Evolutionary conservation across 2,329 filamentous ascomycete species (phyloP).

Genomic region (Penicillium crustosum): DNA sequence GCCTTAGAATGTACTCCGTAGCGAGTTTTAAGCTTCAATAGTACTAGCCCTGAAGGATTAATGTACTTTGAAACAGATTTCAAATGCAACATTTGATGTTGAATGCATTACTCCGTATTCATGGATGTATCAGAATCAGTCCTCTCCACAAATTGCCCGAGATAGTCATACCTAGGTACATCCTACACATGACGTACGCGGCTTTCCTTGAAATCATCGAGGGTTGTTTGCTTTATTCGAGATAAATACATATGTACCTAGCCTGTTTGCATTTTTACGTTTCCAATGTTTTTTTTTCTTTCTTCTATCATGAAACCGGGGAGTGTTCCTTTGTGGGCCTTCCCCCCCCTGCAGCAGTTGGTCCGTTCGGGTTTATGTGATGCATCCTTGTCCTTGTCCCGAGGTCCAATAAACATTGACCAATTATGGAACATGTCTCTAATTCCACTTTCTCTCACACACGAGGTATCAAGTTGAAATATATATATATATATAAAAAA

Average conservation of each 20-base stretch:
- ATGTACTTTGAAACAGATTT: not conserved
- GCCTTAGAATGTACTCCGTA: not conserved
- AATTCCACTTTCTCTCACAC: not conserved
- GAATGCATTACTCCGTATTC: not conserved
- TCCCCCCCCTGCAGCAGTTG: conserved; percentile 12
- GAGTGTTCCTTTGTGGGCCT: conserved; percentile 6
- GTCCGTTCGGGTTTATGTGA: conserved; percentile 1
- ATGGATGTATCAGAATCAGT: not conserved
- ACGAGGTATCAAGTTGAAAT: not conserved
- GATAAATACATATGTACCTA: not conserved
- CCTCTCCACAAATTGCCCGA: not conserved
- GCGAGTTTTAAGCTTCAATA: not conserved
- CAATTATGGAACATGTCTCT: not conserved
- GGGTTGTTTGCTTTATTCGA: not conserved
- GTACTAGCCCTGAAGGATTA: not conserved
- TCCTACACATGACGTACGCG: conserved; percentile 5
- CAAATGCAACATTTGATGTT: not conserved
- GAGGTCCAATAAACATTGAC: not conserved
- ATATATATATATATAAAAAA: too few species aligned
- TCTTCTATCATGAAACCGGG: conserved; percentile 9
- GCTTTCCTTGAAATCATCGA: not conserved
- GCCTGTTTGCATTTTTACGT: not conserved
- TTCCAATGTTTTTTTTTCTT: not conserved
- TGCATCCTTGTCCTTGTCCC: conserved; percentile 2
- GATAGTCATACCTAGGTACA: not conserved